A percentile compares a stretch with the other conserved stretches of the same genome.
These are phyloP conservation scores for Apiosordaria backusii DNA, from an alignment of 495 filamentous ascomycete genomes.

Conservation along the genomic window DNA sequence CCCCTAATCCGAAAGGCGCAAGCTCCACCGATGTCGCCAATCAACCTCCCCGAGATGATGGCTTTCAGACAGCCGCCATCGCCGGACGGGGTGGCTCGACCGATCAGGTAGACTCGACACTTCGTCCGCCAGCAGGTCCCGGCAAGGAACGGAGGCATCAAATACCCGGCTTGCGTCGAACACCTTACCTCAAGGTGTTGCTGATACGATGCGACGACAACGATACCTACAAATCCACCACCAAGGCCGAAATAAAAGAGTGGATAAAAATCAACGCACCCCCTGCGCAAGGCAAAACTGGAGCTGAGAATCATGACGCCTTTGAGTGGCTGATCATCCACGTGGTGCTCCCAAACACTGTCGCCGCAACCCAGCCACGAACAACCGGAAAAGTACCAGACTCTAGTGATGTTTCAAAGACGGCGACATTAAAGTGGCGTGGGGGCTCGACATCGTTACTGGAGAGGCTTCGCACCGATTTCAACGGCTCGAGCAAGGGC, in stretches of 20 bases:
- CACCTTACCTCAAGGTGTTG: conserved; percentile 89
- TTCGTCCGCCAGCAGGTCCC: conserved; percentile 21
- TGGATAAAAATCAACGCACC: conserved; percentile 80
- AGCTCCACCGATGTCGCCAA: conserved; percentile 42
- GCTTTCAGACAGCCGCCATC: conserved; percentile 46
- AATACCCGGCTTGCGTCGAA: conserved; percentile 89
- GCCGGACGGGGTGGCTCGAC: conserved; percentile 27
- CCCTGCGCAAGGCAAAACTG: conserved; percentile 49
- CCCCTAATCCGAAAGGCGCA: conserved; percentile 32
- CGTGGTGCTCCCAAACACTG: conserved; percentile 77
- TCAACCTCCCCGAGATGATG: conserved; percentile 44
- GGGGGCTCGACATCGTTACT: conserved; percentile 74
- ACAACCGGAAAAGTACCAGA: conserved; percentile 37
- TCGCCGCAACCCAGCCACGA: conserved; percentile 66
- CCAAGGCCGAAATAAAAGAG: conserved; percentile 74
- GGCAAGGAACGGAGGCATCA: conserved; percentile 74
- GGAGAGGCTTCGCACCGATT: conserved; percentile 88
- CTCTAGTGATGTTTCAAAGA: conserved; percentile 41
- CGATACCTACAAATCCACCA: conserved; percentile 79
- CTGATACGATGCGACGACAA: conserved; percentile 90
- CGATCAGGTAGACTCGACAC: conserved; percentile 33
- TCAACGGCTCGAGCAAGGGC: conserved; percentile 79
- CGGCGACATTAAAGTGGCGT: conserved; percentile 64
- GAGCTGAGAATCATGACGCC: conserved; percentile 81
- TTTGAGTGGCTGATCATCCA: conserved; percentile 96